A percentile compares a stretch with the other conserved stretches of the same genome.
These are phyloP conservation scores for Cinnamomum micranthum DNA, from an alignment of 164 flowering plant species.

Conservation along the genomic window DNA sequence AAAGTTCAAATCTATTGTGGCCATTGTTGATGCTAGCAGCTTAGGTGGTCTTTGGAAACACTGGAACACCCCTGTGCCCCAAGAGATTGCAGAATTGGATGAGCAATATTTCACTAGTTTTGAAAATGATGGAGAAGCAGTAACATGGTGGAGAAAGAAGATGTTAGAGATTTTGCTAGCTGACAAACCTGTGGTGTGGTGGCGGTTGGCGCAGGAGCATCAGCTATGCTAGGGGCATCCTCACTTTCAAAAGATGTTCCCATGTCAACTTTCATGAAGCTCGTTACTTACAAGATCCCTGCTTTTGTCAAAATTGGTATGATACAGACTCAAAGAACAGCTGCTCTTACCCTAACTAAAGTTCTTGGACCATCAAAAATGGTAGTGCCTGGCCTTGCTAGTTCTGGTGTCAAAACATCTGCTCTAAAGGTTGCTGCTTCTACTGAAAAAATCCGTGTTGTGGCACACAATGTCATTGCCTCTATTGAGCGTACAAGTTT, in stretches of 20 bases:
- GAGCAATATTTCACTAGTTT: constrained; percentile 36
- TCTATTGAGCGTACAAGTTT: constrained; percentile 79
- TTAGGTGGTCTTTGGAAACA: constrained; percentile 74
- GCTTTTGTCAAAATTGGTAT: constrained; percentile 56
- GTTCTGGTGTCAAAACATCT: constrained; percentile 53
- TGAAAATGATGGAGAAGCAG: constrained; percentile 31
- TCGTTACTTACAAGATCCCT: constrained; percentile 57
- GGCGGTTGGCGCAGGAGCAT: constrained; percentile 94
- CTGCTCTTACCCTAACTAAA: constrained; percentile 51
- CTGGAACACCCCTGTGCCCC: constrained; percentile 78
- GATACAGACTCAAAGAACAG: constrained; percentile 56
- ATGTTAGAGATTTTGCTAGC: constrained; percentile 34
- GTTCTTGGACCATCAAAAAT: constrained; percentile 54
- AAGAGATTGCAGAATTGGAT: constrained; percentile 50
- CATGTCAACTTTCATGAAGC: constrained; percentile 57
- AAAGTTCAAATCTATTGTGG: constrained; percentile 67
- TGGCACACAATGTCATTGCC: constrained; percentile 66
- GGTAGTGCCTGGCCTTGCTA: constrained; percentile 47
- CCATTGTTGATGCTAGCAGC: constrained; percentile 75
- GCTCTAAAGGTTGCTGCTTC: constrained; percentile 61
- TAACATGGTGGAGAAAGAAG: constrained; percentile 12
- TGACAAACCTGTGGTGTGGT: constrained; percentile 65
- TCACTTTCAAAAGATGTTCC: constrained; percentile 72
- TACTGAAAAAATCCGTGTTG: constrained; percentile 70
- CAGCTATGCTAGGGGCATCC: constrained; percentile 75